Evolutionary conservation across 805 yeast genomes (phyloP).

Genomic region (Candida methanosorbosa): DNA sequence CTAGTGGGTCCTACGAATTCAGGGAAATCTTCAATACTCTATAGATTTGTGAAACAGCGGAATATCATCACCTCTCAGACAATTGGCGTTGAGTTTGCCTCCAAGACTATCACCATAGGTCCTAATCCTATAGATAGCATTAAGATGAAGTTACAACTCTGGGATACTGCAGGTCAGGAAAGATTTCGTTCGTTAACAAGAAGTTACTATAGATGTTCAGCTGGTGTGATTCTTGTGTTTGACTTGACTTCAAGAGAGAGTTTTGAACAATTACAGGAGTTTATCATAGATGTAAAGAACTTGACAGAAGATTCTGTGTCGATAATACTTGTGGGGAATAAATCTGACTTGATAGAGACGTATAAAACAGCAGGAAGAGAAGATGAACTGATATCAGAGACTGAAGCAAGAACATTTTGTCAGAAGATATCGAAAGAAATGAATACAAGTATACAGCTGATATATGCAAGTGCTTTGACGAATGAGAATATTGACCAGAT

Average conservation of each 20-base stretch:
- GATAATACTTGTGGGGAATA: conserved; percentile 27
- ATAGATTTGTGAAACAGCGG: conserved; percentile 22
- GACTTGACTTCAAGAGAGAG: conserved; percentile 20
- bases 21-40: conserved; percentile 36
- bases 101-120: conserved; percentile 19
- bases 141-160: conserved; percentile 23
- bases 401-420: conserved; percentile 26
- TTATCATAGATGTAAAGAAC: conserved; percentile 21
- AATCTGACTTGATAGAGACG: conserved; percentile 16
- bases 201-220: conserved; percentile 28
- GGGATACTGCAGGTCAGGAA: conserved; percentile 32
- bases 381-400: conserved; percentile 19
- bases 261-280: conserved; percentile 20
- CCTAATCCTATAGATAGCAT: conserved; percentile 4
- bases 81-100: conserved; percentile 32
- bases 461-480: conserved; percentile 31
- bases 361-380: conserved; percentile 2
- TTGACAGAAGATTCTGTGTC: conserved; percentile 20
- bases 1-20: conserved; percentile 34
- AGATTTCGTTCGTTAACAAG: conserved; percentile 29
- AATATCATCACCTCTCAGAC: conserved; percentile 23
- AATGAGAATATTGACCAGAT: conserved; percentile 33
- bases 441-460: conserved; percentile 25
- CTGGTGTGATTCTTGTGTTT: conserved; percentile 28
- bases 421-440: conserved; percentile 14